phyloP scores from a whole-genome alignment of 176 grass and related monocot species.

The Eragrostis nindensis region DNA sequence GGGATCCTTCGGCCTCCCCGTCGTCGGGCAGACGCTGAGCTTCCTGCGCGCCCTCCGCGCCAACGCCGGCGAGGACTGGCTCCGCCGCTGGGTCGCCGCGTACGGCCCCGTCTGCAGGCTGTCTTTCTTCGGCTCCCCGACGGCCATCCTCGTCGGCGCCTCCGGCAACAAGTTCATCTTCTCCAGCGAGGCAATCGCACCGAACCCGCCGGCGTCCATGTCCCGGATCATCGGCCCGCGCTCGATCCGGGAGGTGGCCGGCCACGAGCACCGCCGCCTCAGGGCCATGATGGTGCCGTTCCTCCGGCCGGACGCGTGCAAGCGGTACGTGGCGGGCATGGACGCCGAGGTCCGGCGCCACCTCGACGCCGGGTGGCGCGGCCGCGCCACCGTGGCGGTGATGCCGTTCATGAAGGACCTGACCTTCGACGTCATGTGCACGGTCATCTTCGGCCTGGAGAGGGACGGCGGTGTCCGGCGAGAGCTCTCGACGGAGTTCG shows the following conservation, averaged over 20 bases:
- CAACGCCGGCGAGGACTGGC: not conserved
- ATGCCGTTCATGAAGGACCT: not conserved
- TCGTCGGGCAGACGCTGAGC: not conserved
- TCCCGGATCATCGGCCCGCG: not conserved
- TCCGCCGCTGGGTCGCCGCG: not conserved
- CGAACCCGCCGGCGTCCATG: not conserved
- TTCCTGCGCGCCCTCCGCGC: not conserved
- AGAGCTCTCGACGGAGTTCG: constrained; percentile 35
- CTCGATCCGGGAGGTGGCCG: not conserved
- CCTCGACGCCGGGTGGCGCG: not conserved
- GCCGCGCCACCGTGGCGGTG: not conserved
- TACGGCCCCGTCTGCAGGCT: constrained; percentile 40
- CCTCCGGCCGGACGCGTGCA: not conserved
- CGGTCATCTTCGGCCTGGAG: not conserved
- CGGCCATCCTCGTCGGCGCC: constrained; percentile 28
- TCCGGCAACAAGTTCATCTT: constrained; percentile 38
- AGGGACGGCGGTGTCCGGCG: not conserved
- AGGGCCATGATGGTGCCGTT: not conserved
- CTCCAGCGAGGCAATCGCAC: not conserved
- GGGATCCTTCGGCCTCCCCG: not conserved
- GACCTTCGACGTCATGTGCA: not conserved
- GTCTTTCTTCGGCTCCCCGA: constrained; percentile 42
- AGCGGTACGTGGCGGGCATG: not conserved
- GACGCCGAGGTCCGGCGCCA: not conserved
- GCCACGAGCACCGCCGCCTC: not conserved